Conservation (phyloP, 164 flowering plant genomes). For the Cinnamomum micranthum region DNA sequence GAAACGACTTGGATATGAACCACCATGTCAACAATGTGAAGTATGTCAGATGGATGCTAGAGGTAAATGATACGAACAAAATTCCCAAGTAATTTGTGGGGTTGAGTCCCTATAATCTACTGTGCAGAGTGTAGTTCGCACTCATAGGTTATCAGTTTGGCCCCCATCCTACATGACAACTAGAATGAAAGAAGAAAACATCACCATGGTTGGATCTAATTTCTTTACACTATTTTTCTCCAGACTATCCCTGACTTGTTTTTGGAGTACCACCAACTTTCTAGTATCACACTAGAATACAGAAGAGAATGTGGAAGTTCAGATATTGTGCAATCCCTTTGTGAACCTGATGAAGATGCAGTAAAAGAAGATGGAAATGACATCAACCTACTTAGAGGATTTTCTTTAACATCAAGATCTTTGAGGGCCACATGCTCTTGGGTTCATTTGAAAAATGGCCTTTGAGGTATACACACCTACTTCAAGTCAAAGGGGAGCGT, state of each 20-base stretch:
- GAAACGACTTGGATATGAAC: constrained; percentile 70
- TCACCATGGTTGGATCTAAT: not conserved
- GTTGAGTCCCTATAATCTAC: not conserved
- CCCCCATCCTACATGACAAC: not conserved
- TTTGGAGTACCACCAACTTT: constrained; percentile 51
- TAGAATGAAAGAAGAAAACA: not conserved
- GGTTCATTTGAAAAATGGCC: constrained; percentile 25
- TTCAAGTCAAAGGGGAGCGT: constrained; percentile 33
- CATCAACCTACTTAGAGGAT: constrained; percentile 24
- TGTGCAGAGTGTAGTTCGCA: not conserved
- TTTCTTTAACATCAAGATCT: constrained; percentile 25
- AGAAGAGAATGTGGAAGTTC: constrained; percentile 64
- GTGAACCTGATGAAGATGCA: constrained; percentile 46
- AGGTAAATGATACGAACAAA: constrained; percentile 33
- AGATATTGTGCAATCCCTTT: constrained; percentile 58
- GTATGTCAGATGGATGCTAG: constrained; percentile 66
- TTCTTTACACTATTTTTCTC: constrained; percentile 2
- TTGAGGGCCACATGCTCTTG: constrained; percentile 29
- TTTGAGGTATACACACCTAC: constrained; percentile 48
- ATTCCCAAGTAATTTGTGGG: not conserved
- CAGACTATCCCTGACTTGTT: constrained; percentile 56
- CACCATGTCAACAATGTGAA: constrained; percentile 74
- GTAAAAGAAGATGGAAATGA: constrained; percentile 9
- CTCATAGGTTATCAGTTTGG: not conserved
- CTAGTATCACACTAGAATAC: constrained; percentile 47